Conservation (phyloP, 768 basidiomycete species). For the Filobasidium floriforme region DNA sequence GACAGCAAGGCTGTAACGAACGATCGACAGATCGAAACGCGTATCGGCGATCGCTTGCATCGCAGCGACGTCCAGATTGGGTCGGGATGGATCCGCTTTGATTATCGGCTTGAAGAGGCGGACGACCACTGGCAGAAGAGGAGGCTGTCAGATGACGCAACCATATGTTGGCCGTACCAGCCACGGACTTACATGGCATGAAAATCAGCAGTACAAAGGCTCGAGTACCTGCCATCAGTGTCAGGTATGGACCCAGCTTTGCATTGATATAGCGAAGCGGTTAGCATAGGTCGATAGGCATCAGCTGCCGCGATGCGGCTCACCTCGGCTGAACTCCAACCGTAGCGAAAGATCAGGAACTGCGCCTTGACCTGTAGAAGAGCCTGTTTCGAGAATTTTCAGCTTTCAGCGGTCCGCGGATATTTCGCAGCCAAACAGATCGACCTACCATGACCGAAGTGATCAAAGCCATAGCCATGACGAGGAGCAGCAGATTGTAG, state of each 20-base stretch:
- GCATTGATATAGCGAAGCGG: neutral
- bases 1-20: constrained; percentile 56
- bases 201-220: constrained; percentile 34
- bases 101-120: constrained; percentile 37
- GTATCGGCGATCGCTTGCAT: constrained; percentile 18
- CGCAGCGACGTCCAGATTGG: constrained; percentile 5
- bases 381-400: constrained; percentile 26
- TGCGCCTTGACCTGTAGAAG: constrained; percentile 36
- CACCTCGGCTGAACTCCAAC: constrained; percentile 40
- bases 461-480: constrained; percentile 58
- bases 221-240: constrained; percentile 29
- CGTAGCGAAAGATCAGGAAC: constrained; percentile 37
- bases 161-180: neutral
- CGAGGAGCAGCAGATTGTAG: constrained; percentile 68
- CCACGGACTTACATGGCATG: constrained; percentile 33
- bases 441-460: constrained; percentile 58
- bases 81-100: constrained; percentile 1
- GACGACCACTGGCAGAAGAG: constrained; percentile 29
- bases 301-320: neutral
- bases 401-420: no score
- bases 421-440: neutral
- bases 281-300: neutral
- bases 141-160: neutral
- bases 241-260: constrained; percentile 44
- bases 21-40: constrained; percentile 62